A percentile compares a stretch with the other conserved stretches of the same genome.
phyloP scores from a whole-genome alignment of 177 flowering plant genomes.

The Vitis hybrid region DNA sequence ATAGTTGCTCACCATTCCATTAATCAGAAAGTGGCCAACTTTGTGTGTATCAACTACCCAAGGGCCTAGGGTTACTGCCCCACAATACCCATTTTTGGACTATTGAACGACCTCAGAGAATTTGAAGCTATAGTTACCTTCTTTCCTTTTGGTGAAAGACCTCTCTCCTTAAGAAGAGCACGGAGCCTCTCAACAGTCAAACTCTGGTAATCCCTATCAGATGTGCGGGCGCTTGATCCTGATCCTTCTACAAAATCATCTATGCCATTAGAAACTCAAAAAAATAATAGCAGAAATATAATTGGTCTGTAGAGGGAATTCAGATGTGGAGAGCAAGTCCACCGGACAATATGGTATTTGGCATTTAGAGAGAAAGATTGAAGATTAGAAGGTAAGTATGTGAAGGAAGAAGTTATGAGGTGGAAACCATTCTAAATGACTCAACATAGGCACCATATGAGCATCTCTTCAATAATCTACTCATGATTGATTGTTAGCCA shows the following conservation, averaged over 20 bases:
- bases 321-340: neutral
- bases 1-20: too few relatives aligned
- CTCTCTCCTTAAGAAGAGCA: conserved; percentile 64
- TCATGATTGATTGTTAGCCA: neutral
- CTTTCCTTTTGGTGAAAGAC: conserved; percentile 66
- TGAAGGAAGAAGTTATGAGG: neutral
- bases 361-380: neutral
- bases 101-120: neutral
- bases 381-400: neutral
- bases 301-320: too few relatives aligned
- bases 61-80: too few relatives aligned
- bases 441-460: neutral
- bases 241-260: conserved; percentile 32
- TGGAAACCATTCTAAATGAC: neutral
- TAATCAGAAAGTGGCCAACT: too few relatives aligned
- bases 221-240: conserved; percentile 36
- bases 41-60: too few relatives aligned
- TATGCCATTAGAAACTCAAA: too few relatives aligned
- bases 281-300: neutral
- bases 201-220: conserved; percentile 43
- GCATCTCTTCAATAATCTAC: neutral
- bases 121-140: conserved; percentile 46
- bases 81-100: too few relatives aligned
- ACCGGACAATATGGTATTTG: neutral
- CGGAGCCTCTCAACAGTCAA: conserved; percentile 80